Conservation (phyloP, 2,329 filamentous ascomycete genomes). For the Colletotrichum orbiculare region DNA sequence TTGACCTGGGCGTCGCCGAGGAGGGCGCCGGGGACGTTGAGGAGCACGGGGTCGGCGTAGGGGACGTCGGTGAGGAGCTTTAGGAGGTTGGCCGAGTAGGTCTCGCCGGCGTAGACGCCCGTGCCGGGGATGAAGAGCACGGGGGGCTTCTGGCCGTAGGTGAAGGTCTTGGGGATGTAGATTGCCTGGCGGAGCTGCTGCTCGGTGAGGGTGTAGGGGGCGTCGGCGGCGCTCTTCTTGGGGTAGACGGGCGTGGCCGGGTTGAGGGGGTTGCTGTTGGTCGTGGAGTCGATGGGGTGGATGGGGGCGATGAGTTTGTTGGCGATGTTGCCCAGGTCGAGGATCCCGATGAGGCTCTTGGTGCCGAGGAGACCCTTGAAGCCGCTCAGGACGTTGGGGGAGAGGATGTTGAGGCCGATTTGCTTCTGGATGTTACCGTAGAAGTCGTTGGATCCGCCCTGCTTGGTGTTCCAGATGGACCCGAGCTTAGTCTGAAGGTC, state of each 20-base stretch:
- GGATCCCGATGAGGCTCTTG: neutral
- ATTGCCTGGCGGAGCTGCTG: constrained; percentile 60
- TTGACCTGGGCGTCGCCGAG: constrained; percentile 62
- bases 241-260: constrained; percentile 46
- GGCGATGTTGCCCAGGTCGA: constrained; percentile 9
- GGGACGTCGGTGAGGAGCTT: constrained; percentile 55
- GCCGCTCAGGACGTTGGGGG: constrained; percentile 9
- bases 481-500: constrained; percentile 28
- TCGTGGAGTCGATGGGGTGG: constrained; percentile 13
- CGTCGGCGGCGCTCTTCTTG: constrained; percentile 51
- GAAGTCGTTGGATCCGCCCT: constrained; percentile 16
- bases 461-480: constrained; percentile 22
- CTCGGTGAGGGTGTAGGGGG: constrained; percentile 60
- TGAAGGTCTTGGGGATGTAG: constrained; percentile 61
- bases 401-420: constrained; percentile 12
- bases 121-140: constrained; percentile 66
- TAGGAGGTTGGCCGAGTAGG: constrained; percentile 59
- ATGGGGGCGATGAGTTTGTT: constrained; percentile 21
- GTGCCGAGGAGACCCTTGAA: constrained; percentile 27
- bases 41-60: constrained; percentile 63
- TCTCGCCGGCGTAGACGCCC: constrained; percentile 56
- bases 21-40: constrained; percentile 63
- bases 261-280: constrained; percentile 21
- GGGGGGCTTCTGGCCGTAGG: constrained; percentile 56
- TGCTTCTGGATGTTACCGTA: constrained; percentile 27